Evolutionary conservation across 2,329 filamentous ascomycete genomes (phyloP).

Genomic region (Scopulariopsis brevicaulis): DNA sequence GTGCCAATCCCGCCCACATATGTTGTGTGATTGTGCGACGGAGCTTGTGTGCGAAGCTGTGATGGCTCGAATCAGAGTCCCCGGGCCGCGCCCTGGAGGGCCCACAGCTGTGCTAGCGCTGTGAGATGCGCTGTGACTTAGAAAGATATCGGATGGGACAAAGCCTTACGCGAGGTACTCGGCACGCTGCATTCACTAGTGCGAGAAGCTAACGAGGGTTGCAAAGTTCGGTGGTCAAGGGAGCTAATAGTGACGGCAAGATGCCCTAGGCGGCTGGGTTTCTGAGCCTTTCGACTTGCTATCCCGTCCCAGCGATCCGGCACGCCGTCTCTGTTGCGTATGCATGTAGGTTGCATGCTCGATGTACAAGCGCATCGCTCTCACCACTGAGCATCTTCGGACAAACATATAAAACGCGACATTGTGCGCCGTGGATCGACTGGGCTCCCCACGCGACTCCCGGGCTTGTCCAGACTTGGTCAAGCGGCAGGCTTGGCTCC

Average conservation of each 20-base stretch:
- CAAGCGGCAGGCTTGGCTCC: background rate
- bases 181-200: too few relatives aligned
- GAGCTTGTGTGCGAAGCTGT: background rate
- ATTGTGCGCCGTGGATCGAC: background rate
- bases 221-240: too few relatives aligned
- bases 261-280: too few relatives aligned
- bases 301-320: background rate
- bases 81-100: too few relatives aligned
- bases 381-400: background rate
- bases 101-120: too few relatives aligned
- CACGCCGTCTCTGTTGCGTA: background rate
- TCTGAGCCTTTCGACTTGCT: background rate
- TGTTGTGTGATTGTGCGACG: background rate
- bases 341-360: background rate
- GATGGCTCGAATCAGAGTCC: too few relatives aligned
- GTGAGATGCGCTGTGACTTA: too few relatives aligned
- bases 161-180: too few relatives aligned
- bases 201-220: too few relatives aligned
- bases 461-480: background rate
- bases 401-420: background rate
- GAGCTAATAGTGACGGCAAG: too few relatives aligned
- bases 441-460: background rate
- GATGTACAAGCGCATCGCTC: background rate
- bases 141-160: too few relatives aligned
- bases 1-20: background rate